Evolutionary conservation across 2,329 filamentous ascomycete genomes (phyloP).

Genomic region (Penicillium sp.): DNA sequence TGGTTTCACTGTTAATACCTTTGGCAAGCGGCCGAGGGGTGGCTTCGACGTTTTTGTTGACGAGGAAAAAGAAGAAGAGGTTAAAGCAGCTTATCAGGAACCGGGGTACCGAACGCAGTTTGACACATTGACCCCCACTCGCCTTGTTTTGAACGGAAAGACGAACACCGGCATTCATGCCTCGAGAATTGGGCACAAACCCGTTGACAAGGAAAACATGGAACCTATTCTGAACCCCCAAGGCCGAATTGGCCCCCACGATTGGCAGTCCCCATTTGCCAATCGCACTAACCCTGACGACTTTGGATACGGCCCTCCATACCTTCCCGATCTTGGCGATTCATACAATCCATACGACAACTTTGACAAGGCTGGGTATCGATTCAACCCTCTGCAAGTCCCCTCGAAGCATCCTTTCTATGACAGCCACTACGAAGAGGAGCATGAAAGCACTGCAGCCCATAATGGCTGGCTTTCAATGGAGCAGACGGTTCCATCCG

Average conservation of each 20-base stretch:
- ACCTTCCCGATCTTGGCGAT: slow-evolving; percentile 24
- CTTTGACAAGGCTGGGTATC: slow-evolving; percentile 29
- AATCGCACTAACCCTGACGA: slow-evolving; percentile 20
- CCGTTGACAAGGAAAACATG: slow-evolving; percentile 41
- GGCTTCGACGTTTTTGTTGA: slow-evolving; percentile 44
- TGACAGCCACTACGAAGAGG: slow-evolving; percentile 23
- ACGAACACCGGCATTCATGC: slow-evolving; percentile 16
- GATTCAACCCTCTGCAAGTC: slow-evolving; percentile 36
- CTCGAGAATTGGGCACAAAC: slow-evolving; percentile 10
- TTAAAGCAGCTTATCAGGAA: slow-evolving; percentile 11
- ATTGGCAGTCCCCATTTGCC: slow-evolving; percentile 28
- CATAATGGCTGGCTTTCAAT: slow-evolving; percentile 18
- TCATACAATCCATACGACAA: slow-evolving; percentile 27
- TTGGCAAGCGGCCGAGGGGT: slow-evolving; percentile 30
- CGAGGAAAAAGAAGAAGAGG: slow-evolving; percentile 8
- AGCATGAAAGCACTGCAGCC: slow-evolving; percentile 2
- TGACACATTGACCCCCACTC: slow-evolving; percentile 21
- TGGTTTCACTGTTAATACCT: slow-evolving; percentile 32
- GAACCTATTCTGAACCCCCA: slow-evolving; percentile 34
- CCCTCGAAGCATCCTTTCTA: slow-evolving; percentile 25
- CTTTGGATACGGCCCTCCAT: slow-evolving; percentile 26
- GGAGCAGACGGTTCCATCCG: slow-evolving; percentile 29
- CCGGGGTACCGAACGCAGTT: slow-evolving; percentile 4
- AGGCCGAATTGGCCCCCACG: slow-evolving; percentile 27
- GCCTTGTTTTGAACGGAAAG: slow-evolving; percentile 25